Conservation (phyloP, 495 filamentous ascomycete species). For the Melanomma pulvis-pyrius region DNA sequence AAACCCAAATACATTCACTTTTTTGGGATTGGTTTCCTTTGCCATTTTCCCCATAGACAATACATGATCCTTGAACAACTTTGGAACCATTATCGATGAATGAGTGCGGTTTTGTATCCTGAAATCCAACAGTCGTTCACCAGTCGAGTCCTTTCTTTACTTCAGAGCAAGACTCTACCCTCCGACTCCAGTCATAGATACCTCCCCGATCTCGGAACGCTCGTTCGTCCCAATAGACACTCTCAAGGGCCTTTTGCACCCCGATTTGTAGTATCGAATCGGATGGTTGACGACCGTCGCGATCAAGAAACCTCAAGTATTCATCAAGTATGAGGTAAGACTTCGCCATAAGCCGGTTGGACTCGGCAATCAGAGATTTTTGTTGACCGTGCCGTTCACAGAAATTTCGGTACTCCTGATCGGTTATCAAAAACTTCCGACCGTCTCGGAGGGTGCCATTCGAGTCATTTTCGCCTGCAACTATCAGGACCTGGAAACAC, state of each 20-base stretch:
- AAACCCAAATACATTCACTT: no score
- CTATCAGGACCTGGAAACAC: slow-evolving; percentile 59
- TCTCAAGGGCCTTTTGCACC: slow-evolving; percentile 53
- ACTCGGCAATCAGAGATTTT: slow-evolving; percentile 52
- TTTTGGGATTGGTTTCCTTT: no score
- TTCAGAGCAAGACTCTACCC: no score
- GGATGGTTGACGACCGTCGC: slow-evolving; percentile 38
- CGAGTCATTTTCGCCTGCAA: slow-evolving; percentile 59
- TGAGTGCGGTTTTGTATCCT: no score
- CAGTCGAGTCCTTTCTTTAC: no score
- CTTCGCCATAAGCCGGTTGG: slow-evolving; percentile 53
- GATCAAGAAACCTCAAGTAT: slow-evolving; percentile 57
- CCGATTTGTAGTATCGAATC: slow-evolving; percentile 55
- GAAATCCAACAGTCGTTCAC: no score
- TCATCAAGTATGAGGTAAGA: slow-evolving; percentile 55
- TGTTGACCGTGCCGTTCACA: slow-evolving; percentile 53
- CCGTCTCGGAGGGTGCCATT: slow-evolving; percentile 52
- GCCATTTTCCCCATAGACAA: no score
- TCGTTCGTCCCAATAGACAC: slow-evolving; percentile 55
- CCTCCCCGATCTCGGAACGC: slow-evolving; percentile 55
- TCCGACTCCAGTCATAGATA: slow-evolving; percentile 57
- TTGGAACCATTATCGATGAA: no score
- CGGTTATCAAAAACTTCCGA: slow-evolving; percentile 52
- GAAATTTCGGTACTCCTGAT: slow-evolving; percentile 54
- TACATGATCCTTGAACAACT: no score